Conservation (phyloP, 306 rosid genomes). For the Herpetospermum pedunculosum region DNA sequence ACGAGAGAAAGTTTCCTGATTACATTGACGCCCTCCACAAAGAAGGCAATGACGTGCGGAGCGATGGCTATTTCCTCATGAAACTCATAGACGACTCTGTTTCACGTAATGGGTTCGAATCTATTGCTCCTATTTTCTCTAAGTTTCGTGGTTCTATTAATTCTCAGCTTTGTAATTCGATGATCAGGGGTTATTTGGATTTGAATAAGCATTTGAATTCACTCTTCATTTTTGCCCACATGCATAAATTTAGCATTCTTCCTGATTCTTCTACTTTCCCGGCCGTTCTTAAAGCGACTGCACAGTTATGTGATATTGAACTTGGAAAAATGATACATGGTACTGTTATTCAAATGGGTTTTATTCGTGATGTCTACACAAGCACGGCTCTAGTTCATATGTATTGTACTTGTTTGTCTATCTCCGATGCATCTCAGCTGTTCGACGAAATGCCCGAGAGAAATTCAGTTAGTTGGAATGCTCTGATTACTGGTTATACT, state of each 20-base stretch:
- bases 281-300: slow-evolving; percentile 6
- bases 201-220: neutral
- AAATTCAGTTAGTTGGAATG: slow-evolving; percentile 12
- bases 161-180: neutral
- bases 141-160: neutral
- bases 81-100: slow-evolving; percentile 6
- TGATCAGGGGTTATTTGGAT: slow-evolving; percentile 2
- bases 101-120: slow-evolving; percentile 6
- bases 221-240: neutral
- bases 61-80: neutral
- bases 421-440: neutral
- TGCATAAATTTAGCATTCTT: slow-evolving; percentile 2
- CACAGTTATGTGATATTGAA: neutral
- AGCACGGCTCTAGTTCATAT: slow-evolving; percentile 13
- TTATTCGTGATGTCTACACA: slow-evolving; percentile 3
- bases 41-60: neutral
- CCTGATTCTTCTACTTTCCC: slow-evolving; percentile 12
- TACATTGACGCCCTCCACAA: neutral
- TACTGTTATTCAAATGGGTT: slow-evolving; percentile 6
- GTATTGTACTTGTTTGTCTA: slow-evolving; percentile 5
- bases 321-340: slow-evolving; percentile 13
- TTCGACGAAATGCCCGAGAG: slow-evolving; percentile 11
- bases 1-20: neutral
- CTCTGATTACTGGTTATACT: slow-evolving; percentile 9
- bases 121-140: slow-evolving; percentile 2